phyloP scores from a whole-genome alignment of 1,139 yeast genomes.

The Geotrichum bryndzae region DNA sequence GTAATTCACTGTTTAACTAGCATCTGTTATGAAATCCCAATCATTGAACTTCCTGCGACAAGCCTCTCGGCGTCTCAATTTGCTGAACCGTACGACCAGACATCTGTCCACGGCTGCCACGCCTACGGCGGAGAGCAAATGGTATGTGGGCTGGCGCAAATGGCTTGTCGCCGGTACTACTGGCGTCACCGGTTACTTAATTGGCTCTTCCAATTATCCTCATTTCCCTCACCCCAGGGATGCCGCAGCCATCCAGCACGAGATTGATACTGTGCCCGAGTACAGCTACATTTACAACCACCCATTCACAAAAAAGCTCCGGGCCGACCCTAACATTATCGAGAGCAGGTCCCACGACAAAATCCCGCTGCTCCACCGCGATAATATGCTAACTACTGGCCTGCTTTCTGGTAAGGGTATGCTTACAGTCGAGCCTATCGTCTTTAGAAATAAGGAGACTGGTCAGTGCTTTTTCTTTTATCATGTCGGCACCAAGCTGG shows the following conservation, averaged over 20 bases:
- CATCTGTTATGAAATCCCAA: too few species aligned
- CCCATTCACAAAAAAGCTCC: conserved; percentile 22
- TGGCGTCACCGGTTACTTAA: conserved; percentile 9
- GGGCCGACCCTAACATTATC: conserved; percentile 19
- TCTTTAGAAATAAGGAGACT: conserved; percentile 22
- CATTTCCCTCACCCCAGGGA: conserved; percentile 7
- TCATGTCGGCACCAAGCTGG: conserved; percentile 2
- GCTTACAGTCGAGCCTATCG: conserved; percentile 29
- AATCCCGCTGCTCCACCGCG: conserved; percentile 26
- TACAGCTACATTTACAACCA: conserved; percentile 21
- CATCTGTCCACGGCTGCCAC: too few species aligned
- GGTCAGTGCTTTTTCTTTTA: conserved; percentile 3
- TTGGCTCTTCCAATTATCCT: conserved; percentile 11
- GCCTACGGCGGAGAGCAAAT: too few species aligned
- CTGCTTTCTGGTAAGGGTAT: conserved; percentile 22
- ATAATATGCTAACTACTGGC: conserved; percentile 28
- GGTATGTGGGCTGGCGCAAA: too few species aligned
- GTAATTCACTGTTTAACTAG: too few species aligned
- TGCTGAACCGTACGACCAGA: too few species aligned
- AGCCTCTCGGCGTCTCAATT: too few species aligned
- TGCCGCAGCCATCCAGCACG: conserved; percentile 3
- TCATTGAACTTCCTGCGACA: too few species aligned
- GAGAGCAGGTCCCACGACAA: conserved; percentile 24
- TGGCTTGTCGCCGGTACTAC: not conserved
- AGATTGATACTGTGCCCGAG: not conserved